These are phyloP conservation scores for Alternaria infectoria DNA, from an alignment of 2,329 filamentous ascomycete species.

Conservation along the genomic window DNA sequence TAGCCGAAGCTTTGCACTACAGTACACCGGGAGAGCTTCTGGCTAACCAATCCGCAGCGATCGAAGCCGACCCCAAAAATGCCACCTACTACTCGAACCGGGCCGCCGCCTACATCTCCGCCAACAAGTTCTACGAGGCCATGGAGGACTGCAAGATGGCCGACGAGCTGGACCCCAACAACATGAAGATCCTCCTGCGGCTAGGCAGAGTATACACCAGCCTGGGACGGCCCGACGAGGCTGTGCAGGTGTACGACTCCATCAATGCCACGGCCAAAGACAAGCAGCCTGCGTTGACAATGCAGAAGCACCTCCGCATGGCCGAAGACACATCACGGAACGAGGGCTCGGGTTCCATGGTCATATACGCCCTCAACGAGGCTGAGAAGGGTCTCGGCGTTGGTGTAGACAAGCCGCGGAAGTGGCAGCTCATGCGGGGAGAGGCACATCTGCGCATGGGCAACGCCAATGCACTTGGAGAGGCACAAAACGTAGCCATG, in stretches of 20 bases:
- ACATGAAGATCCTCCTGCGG: slow-evolving; percentile 85
- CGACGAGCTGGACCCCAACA: slow-evolving; percentile 81
- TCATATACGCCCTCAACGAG: slow-evolving; percentile 87
- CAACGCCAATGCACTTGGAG: slow-evolving; percentile 83
- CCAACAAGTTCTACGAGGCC: slow-evolving; percentile 77
- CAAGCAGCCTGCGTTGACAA: slow-evolving; percentile 79
- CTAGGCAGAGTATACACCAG: slow-evolving; percentile 89
- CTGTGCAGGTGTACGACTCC: slow-evolving; percentile 78
- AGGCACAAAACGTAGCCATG: slow-evolving; percentile 93
- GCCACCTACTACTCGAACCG: slow-evolving; percentile 93
- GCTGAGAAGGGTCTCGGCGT: slow-evolving; percentile 80
- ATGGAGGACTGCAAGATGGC: slow-evolving; percentile 86
- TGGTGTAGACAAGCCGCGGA: slow-evolving; percentile 80
- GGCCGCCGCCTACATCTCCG: slow-evolving; percentile 91
- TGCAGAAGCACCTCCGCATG: slow-evolving; percentile 80
- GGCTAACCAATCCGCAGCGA: slow-evolving; percentile 64
- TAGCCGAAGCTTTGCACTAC: slow-evolving; percentile 16
- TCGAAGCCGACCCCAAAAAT: slow-evolving; percentile 84
- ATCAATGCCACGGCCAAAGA: slow-evolving; percentile 88
- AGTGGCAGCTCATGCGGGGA: slow-evolving; percentile 91
- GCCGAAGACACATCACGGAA: slow-evolving; percentile 78
- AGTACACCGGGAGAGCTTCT: slow-evolving; percentile 14
- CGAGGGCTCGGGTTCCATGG: slow-evolving; percentile 87
- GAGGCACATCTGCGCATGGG: slow-evolving; percentile 94
- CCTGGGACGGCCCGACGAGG: slow-evolving; percentile 85